Conservation (phyloP, 2,329 filamentous ascomycete genomes). For the Ophiostoma himal-ulmi region DNA sequence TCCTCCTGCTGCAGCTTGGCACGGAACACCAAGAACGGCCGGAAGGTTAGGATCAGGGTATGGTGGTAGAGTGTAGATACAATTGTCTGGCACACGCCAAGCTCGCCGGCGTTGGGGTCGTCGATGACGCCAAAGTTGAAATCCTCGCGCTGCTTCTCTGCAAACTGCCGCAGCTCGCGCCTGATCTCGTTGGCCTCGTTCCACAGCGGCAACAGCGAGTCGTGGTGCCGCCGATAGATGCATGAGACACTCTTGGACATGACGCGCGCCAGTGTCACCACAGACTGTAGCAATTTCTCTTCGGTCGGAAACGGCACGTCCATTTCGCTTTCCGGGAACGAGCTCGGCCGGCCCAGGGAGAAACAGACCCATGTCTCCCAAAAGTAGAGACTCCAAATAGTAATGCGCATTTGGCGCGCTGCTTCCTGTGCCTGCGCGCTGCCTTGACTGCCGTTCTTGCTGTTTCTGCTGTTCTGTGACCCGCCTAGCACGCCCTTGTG, state of each 20-base stretch:
- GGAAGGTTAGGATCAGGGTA: constrained; percentile 25
- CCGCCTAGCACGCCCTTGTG: constrained; percentile 24
- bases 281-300: constrained; percentile 23
- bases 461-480: not conserved
- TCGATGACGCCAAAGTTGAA: constrained; percentile 21
- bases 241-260: constrained; percentile 24
- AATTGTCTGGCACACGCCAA: constrained; percentile 25
- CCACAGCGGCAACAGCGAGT: constrained; percentile 26
- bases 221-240: constrained; percentile 25
- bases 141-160: constrained; percentile 21
- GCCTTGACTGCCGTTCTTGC: not conserved
- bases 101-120: constrained; percentile 22
- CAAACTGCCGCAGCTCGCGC: constrained; percentile 24
- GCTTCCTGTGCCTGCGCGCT: constrained; percentile 17
- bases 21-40: constrained; percentile 25
- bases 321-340: constrained; percentile 25
- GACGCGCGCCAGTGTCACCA: constrained; percentile 23
- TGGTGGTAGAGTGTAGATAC: constrained; percentile 26
- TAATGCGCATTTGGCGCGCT: constrained; percentile 23
- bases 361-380: constrained; percentile 27
- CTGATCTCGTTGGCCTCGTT: constrained; percentile 26
- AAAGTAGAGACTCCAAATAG: constrained; percentile 24
- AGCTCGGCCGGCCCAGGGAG: constrained; percentile 23
- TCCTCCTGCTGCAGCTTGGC: constrained; percentile 24
- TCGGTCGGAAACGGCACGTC: constrained; percentile 25